Conservation (phyloP, 371 early-diverging fungal genomes). For the Mortierella sp. region DNA sequence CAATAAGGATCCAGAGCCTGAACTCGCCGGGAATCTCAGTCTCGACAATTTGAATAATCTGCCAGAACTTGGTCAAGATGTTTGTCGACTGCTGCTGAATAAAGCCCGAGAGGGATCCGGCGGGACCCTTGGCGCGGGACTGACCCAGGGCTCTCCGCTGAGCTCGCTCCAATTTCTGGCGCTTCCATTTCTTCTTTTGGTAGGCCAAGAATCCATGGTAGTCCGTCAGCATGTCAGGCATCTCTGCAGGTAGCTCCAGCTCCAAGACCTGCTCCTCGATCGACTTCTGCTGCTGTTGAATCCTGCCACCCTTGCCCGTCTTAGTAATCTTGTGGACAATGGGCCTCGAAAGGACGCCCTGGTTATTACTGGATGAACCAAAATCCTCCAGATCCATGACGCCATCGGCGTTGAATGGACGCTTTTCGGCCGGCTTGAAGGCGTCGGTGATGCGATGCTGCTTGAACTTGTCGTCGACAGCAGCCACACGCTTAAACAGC, state of each 20-base stretch:
- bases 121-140: slow-evolving; percentile 61
- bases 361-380: slow-evolving; percentile 35
- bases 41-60: slow-evolving; percentile 87
- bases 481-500: slow-evolving; percentile 86
- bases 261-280: slow-evolving; percentile 46
- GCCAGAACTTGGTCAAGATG: slow-evolving; percentile 74
- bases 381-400: slow-evolving; percentile 76
- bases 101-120: slow-evolving; percentile 63
- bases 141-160: slow-evolving; percentile 59
- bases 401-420: slow-evolving; percentile 23
- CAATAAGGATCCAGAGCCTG: slow-evolving; percentile 85
- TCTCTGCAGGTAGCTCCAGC: slow-evolving; percentile 61
- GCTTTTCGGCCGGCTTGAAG: slow-evolving; percentile 67
- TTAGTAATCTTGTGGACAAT: slow-evolving; percentile 49
- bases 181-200: slow-evolving; percentile 82
- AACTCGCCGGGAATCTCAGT: slow-evolving; percentile 90
- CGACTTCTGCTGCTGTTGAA: slow-evolving; percentile 15
- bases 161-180: slow-evolving; percentile 66
- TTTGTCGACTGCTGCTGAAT: slow-evolving; percentile 54
- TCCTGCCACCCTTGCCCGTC: slow-evolving; percentile 9
- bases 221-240: slow-evolving; percentile 70
- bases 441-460: slow-evolving; percentile 92
- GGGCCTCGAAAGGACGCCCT: slow-evolving; percentile 16
- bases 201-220: slow-evolving; percentile 76
- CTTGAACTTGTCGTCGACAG: slow-evolving; percentile 79